Percentiles rank a stretch among this genome's conserved stretches.
Conservation (phyloP, 805 yeast genomes). For the Diddensiella transvaalensis region DNA sequence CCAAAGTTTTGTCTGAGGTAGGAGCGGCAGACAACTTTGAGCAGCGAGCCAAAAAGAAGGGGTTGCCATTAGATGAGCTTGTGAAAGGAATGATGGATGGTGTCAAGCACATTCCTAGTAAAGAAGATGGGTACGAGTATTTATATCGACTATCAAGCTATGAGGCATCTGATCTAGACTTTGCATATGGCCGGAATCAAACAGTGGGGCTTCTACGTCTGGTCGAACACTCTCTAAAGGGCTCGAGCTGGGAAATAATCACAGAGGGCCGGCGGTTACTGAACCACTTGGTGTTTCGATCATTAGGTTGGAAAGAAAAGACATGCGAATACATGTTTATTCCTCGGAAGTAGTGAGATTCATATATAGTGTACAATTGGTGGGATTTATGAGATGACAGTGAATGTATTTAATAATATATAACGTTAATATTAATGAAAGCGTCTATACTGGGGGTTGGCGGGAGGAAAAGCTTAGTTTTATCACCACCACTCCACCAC, state of each 20-base stretch:
- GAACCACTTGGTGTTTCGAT: conserved; percentile 22
- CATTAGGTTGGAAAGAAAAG: conserved; percentile 20
- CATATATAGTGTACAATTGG: too few relatives aligned
- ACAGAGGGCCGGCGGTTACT: conserved; percentile 24
- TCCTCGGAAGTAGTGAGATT: conserved; percentile 9
- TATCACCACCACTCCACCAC: too few relatives aligned
- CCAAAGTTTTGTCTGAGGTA: conserved; percentile 13
- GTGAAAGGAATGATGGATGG: conserved; percentile 6
- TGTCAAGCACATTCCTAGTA: conserved; percentile 10
- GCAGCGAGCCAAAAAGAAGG: conserved; percentile 5
- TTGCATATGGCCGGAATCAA: conserved; percentile 43
- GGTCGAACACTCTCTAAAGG: conserved; percentile 21
- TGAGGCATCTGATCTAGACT: conserved; percentile 30
- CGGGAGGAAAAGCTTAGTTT: too few relatives aligned
- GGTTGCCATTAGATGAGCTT: conserved; percentile 10
- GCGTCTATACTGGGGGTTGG: too few relatives aligned
- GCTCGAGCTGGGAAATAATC: conserved; percentile 30
- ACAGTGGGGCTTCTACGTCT: conserved; percentile 51
- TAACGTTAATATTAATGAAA: too few relatives aligned
- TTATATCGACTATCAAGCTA: conserved; percentile 42
- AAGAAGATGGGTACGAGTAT: conserved; percentile 50
- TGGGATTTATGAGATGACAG: too few relatives aligned
- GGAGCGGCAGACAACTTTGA: conserved; percentile 2
- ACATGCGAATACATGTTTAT: conserved; percentile 24
- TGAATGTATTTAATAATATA: too few relatives aligned